Evolutionary conservation across 192 early-diverging fungal genomes (phyloP), one percentile per base, ranked within the genome.

Genomic region (Helicostylum pulchrum): DNA sequence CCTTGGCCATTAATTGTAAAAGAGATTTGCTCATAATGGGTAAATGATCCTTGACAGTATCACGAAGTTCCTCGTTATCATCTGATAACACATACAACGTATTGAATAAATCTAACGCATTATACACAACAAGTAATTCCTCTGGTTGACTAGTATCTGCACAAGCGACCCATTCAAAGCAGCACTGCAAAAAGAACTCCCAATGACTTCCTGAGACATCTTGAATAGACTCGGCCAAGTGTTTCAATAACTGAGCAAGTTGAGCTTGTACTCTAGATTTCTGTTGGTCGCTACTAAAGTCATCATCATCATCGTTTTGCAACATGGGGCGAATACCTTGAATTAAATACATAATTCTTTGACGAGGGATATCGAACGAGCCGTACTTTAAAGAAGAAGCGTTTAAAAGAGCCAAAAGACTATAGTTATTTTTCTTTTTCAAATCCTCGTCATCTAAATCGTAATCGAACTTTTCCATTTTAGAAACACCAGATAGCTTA

Each of bases 181-280:
- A 42, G 7, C 39, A 53, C 1, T 64, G 49, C 12, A 78, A 53
- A 46, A 78, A 65, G 21, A 75, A 65, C 1, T 77, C 62, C 82
- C 82, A 84, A 53, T 81, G 77, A 9, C 62, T 66, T 9, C 76
- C 80, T 4, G 69, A 57, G 34, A 78, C 66, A 42, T 81, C 76
- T 64, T 80, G 78, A 0, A 81, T 63, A 11, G 77, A 55, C 7
- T 61, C 54, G 0, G 75, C 61, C 14, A 84, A 54, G 4, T 69
- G 26, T 3, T 53, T 61, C 12, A 81, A 60, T 0, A 84, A 60
- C n/a, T 67, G 62, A 17, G 68, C 63, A 9, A 78, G 26, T 32
- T 73, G 71, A 5, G 26, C 48, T 15, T 53, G 53, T 17, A 72
- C 53, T 42, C 61, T 32, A 1, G 61, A n/a, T 59, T 45, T 42